Base-by-base conservation (phyloP, 495 filamentous ascomycete genomes). In the Terfezia claveryi region DNA sequence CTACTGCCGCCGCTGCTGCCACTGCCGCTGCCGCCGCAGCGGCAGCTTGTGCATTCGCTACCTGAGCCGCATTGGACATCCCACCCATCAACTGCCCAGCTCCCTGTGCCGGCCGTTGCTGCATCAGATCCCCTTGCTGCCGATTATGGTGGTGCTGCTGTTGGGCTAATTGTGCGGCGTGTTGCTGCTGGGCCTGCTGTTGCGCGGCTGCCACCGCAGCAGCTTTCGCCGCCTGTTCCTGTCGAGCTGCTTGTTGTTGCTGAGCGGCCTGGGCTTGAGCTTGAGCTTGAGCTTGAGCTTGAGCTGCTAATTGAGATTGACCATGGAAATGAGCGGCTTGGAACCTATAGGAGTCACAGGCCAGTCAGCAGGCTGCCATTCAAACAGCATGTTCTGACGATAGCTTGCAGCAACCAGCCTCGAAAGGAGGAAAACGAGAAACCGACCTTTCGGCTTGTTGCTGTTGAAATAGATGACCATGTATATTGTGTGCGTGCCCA, bases 111-210 rank as follows among this genome's bases (percentile, higher is more conserved):
- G 67, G 23, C 69, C 57, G 62, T 20, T 46, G 41, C 41, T 46
- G 73, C 61, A 63, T 65, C 36, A 32, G 27, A 32, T 32, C 7
- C 7, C 7, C 27, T 32, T 32, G 27, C 27, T 32, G 27, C 27
- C 27, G 27, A 32, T 32, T 32, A 76, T 75, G 57, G 80, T 78
- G 63, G 75, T 82, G 51, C 74, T 75, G 61, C 78, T 81, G 38
- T 8, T 54, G 55, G 50, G 16, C 23, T 41, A 75, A 69, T 58
- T 76, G 73, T 20, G 70, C 62, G 44, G 68, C 66, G 56, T 56
- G 51, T 53, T 76, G 74, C 61, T 74, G 75, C 50, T 70, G 67
- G 57, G 75, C 72, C 49, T 71, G 70, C 38, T 73, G 70, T 37
- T 70, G 67, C 27, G 27, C 27, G 49, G 63, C 64, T 20, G 61